Evolutionary conservation across 176 grass and related monocot genomes (phyloP).

Genomic region (Aegilops speltoides): DNA sequence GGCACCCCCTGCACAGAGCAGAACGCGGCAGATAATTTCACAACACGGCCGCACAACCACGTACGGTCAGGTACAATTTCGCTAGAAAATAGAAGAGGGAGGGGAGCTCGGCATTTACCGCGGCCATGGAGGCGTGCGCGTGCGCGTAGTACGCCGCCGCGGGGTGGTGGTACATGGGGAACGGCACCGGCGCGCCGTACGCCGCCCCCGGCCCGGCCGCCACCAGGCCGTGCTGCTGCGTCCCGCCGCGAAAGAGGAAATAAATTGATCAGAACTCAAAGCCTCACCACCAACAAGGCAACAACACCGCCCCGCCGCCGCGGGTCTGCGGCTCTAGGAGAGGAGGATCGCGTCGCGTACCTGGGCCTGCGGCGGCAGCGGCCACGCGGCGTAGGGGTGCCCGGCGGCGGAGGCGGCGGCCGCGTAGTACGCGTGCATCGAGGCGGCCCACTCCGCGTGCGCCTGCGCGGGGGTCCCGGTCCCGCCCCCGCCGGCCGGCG

Average conservation of each 20-base stretch:
- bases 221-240: conserved; percentile 46
- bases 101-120: conserved; percentile 39
- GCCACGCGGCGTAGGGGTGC: conserved; percentile 54
- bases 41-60: background rate
- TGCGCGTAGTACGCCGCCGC: conserved; percentile 64
- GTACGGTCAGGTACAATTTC: background rate
- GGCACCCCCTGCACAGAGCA: conserved; percentile 27
- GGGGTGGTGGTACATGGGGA: conserved; percentile 45
- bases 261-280: conserved; percentile 27
- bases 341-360: conserved; percentile 16
- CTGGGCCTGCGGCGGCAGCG: conserved; percentile 38
- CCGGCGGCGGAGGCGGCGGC: conserved; percentile 11
- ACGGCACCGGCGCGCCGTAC: conserved; percentile 58
- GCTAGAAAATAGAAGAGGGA: background rate
- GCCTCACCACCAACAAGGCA: background rate
- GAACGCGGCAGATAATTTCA: conserved; percentile 7
- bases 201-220: conserved; percentile 18
- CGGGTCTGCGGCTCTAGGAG: background rate
- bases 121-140: conserved; percentile 62
- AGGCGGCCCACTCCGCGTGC: conserved; percentile 45
- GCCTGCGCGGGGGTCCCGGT: background rate
- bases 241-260: background rate
- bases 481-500: conserved; percentile 3
- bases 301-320: background rate
- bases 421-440: conserved; percentile 60